phyloP scores from a whole-genome alignment of 176 grass and related monocot species.

The sorghum (Sorghum bicolor) region DNA sequence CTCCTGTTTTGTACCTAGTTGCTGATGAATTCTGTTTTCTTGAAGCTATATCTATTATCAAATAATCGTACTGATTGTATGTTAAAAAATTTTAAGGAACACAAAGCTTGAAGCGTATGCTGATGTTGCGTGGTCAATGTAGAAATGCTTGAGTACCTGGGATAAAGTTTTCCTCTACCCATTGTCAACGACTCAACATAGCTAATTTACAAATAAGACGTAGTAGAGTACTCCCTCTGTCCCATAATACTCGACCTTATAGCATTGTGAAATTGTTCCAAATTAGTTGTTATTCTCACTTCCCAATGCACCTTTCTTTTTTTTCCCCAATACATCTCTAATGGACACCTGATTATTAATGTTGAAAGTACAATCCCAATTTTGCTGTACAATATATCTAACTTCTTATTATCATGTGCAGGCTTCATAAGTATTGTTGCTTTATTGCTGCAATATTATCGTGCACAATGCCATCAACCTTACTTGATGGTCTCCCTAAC shows the following conservation, averaged over 20 bases:
- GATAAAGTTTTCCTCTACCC: background rate
- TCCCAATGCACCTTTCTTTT: no score
- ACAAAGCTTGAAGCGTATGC: background rate
- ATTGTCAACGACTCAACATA: background rate
- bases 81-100: background rate
- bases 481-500: slow-evolving; percentile 89
- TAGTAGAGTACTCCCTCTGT: background rate
- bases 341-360: slow-evolving; percentile 12
- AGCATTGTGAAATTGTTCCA: no score
- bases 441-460: slow-evolving; percentile 9
- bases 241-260: background rate
- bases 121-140: background rate
- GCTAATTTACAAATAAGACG: background rate
- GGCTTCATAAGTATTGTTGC: slow-evolving; percentile 23
- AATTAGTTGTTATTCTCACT: no score
- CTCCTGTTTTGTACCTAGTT: background rate
- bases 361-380: background rate
- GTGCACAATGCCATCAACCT: slow-evolving; percentile 38
- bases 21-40: background rate
- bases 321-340: no score
- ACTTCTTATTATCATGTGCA: slow-evolving; percentile 35
- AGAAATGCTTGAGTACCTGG: background rate
- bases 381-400: slow-evolving; percentile 21
- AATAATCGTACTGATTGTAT: background rate
- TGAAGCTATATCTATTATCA: background rate